Conservation (phyloP, 371 early-diverging fungal genomes). For the Mucor mucedo region DNA sequence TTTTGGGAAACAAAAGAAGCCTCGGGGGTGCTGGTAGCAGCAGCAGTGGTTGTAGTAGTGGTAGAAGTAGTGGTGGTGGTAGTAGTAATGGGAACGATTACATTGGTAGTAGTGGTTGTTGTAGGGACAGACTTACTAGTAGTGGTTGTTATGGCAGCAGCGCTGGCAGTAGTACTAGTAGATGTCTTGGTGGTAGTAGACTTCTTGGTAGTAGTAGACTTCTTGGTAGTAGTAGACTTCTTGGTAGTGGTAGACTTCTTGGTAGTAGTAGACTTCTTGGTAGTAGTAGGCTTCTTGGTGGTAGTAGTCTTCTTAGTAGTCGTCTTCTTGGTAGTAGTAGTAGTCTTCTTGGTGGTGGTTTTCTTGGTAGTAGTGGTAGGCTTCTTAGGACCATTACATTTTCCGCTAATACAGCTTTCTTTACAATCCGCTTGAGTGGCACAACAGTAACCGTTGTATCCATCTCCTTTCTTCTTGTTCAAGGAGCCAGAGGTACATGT, state of each 20-base stretch:
- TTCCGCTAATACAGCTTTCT: constrained; percentile 9
- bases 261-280: too few species aligned
- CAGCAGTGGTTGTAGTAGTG: neutral
- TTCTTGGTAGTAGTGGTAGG: neutral
- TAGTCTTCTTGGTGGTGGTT: neutral
- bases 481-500: neutral
- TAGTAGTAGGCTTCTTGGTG: too few species aligned
- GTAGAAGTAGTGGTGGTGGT: constrained; percentile 10
- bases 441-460: constrained; percentile 13
- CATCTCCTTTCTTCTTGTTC: constrained; percentile 10
- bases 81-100: constrained; percentile 1
- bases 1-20: constrained; percentile 26
- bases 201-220: too few species aligned
- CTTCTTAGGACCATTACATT: constrained; percentile 6
- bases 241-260: too few species aligned
- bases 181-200: too few species aligned
- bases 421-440: neutral
- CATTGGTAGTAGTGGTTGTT: constrained; percentile 4
- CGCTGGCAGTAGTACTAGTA: constrained; percentile 3
- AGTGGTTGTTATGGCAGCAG: neutral
- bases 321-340: neutral
- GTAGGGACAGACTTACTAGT: constrained; percentile 11
- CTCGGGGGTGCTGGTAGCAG: neutral
- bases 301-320: too few species aligned
- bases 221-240: too few species aligned